phyloP scores from a whole-genome alignment of 352 stramenopile genomes.

The Phytophthora macrochlamydospora region DNA sequence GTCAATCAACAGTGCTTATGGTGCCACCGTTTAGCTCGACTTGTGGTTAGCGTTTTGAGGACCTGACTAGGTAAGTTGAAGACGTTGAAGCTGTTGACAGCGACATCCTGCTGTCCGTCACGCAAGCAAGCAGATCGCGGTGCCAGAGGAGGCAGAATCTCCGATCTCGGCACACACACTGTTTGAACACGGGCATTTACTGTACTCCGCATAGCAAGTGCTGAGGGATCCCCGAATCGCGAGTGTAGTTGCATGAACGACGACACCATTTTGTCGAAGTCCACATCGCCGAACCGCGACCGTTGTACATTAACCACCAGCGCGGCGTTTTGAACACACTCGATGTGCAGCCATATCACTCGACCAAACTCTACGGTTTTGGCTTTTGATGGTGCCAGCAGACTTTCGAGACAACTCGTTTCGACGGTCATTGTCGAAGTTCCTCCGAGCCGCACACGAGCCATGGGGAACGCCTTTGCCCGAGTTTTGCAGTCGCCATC shows the following conservation, averaged over 20 bases:
- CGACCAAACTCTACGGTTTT: not conserved
- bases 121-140: no score
- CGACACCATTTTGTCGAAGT: conserved; percentile 14
- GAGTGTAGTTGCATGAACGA: conserved; percentile 3
- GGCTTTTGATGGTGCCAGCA: conserved; percentile 10
- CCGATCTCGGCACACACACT: no score
- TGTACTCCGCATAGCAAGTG: not conserved
- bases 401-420: not conserved
- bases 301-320: no score
- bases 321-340: no score
- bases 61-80: no score
- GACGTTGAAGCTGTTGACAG: no score
- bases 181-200: no score
- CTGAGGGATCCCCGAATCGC: not conserved
- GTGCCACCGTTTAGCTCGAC: no score
- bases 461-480: conserved; percentile 25
- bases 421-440: conserved; percentile 17
- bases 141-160: no score
- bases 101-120: no score
- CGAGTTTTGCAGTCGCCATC: not conserved
- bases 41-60: no score
- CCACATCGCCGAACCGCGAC: conserved; percentile 4
- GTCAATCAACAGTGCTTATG: no score
- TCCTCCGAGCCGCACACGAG: conserved; percentile 5
- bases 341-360: not conserved